Base-by-base conservation (phyloP, 108 stramenopile species). In the Discostella stelligeroides region DNA sequence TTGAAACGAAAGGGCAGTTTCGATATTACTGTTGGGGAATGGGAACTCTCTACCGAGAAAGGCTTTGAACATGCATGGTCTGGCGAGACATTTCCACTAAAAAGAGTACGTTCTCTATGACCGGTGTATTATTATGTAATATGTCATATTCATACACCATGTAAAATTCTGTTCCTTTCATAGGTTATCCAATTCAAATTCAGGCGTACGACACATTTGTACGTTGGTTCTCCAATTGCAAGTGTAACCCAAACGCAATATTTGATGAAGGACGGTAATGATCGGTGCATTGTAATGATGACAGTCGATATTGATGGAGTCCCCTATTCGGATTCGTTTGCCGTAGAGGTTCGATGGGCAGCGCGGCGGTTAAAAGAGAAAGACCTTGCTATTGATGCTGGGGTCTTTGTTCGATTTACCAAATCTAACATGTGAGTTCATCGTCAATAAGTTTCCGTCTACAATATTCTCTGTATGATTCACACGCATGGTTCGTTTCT, bases 331-430 rank as follows among this genome's bases (percentile, higher is more conserved):
- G 94, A 95, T 68, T 62, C 66, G 7, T 95, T 95, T 65, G 79
- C 72, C 0, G 91, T 95, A 0, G 89, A 95, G 53, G 85, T 90
- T 66, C 75, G 91, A 15, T 95, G 94, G 94, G 85, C 83, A 25
- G 91, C 91, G 3, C 76, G 73, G n/a, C 73, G 86, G 28, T 50
- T 78, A 13, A 82, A 68, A 47, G 45, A 63, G n/a, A 66, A 76
- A 49, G 85, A 85, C 37, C 53, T 94, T n/a, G 41, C 74, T 0
- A 67, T 95, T 39, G 75, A 92, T 53, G 90, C 90, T 55, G 94
- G 91, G 11, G 72, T 92, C 15, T 83, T 84, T 70, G 89, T 95
- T 25, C 80, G 82, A 20, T 91, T 95, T 70, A 74, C 74, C 49
- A 92, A 92, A 72, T 76, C 62, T 12, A 86, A 80, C 43, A 82